phyloP scores from a whole-genome alignment of 2,329 filamentous ascomycete species.

The Nothophaeocryptopus gaeumannii region DNA sequence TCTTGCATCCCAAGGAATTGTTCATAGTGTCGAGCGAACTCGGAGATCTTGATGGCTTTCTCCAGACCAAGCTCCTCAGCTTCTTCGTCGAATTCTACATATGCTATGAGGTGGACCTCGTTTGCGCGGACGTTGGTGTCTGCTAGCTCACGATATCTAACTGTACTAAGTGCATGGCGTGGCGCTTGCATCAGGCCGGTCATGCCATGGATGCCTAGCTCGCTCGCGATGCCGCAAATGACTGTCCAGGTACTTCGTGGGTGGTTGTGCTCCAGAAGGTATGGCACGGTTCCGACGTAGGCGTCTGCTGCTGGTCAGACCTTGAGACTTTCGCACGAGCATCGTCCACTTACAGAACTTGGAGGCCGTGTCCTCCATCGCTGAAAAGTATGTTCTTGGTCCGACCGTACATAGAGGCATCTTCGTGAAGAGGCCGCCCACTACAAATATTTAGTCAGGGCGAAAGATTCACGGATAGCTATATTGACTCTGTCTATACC shows the following conservation, averaged over 20 bases:
- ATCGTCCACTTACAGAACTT: constrained; percentile 33
- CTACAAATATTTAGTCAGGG: constrained; percentile 14
- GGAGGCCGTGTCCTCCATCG: constrained; percentile 27
- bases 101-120: constrained; percentile 37
- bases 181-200: constrained; percentile 39
- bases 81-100: not conserved
- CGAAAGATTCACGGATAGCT: not conserved
- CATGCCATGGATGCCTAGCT: constrained; percentile 22
- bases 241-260: constrained; percentile 35
- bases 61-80: not conserved
- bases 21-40: not conserved
- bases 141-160: constrained; percentile 31
- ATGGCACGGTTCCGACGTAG: constrained; percentile 31
- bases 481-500: constrained; percentile 25
- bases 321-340: not conserved
- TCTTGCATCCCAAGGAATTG: not conserved
- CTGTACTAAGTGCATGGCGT: constrained; percentile 36
- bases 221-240: constrained; percentile 34
- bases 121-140: constrained; percentile 41
- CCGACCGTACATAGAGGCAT: constrained; percentile 27
- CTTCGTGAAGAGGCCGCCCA: constrained; percentile 28
- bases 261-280: constrained; percentile 34
- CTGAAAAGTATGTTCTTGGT: constrained; percentile 22
- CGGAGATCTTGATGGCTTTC: not conserved
- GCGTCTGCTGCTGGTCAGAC: constrained; percentile 6